Base-by-base conservation (phyloP, 1,284 basidiomycete species). In the Ceratobasidium sp. region DNA sequence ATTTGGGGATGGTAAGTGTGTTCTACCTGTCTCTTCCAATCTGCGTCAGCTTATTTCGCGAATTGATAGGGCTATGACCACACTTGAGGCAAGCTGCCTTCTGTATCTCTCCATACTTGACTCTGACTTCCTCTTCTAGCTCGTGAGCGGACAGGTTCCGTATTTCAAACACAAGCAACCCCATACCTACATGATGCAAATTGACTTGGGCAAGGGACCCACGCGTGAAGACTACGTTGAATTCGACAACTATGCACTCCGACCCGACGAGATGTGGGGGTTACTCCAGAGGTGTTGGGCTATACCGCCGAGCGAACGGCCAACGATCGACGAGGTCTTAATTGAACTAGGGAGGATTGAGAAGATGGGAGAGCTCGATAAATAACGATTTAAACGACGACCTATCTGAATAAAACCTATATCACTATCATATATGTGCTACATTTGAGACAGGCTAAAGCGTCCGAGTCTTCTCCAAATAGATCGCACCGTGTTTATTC, bases 11-110 rank as follows among this genome's bases (percentile, higher is more conserved):
- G 66, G 66, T 57, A 27, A 47, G 66, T 57, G 4, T 33, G 19
- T 41, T 57, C 33, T 41, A 2, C 24, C 36, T 22, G 17, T 11
- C 24, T n/a, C 17, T 50, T 2, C 56, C 31, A 22, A n/a, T 50
- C 2, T 22, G 19, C 24, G 29, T 48, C 47, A 47, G 17, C 53
- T 48, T 6, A 29, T 29, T 15, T 7, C 29, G 11, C 36, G 9
- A 57, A 15, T 36, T 45, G 14, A n/a, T 57, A 71, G 66, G 66
- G 66, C 66, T 29, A 71, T 71, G 66, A 71, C 67, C 17, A 41
- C 54, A 17, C 56, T 71, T 5, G 48, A 63, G 60, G 60, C 48
- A 24, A 63, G 5, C 22, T 44, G 2, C 4, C 5, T 57, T 17
- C 4, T 1, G 15, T 63, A 2, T n/a, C 31, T 24, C n/a, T 24